Evolutionary conservation across 2,329 filamentous ascomycete species (phyloP), one percentile per base, ranked within the genome.

Genomic region (Penicillium sp.): DNA sequence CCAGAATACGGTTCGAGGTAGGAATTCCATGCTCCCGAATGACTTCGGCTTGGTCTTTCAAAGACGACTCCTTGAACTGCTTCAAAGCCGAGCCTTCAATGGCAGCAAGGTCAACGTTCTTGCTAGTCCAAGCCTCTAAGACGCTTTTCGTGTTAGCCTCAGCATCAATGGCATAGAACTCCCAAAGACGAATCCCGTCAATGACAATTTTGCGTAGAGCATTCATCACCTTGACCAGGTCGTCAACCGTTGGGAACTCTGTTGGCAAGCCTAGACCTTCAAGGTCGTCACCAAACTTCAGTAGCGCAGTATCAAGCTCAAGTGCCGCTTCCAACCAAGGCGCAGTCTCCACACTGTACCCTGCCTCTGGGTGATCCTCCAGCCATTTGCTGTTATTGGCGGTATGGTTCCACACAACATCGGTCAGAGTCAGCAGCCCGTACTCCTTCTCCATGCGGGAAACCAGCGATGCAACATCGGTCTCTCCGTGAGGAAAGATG

Each of bases 381-480:
- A 98, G 78, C 93, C 93, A 98, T 60, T 85, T 81, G 69, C 87
- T 94, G 71, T 97, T 97, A 73, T 96, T 81, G 6, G 93, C 91
- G 3, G 93, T 98, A 72, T 98, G 93, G 64, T 98, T 98, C 76
- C 93, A 89, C 36, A 98, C 94, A 51, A 98, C 91, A 66, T 98
- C 93, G 1, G 91, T 96, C 72, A 98, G 71, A 51, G 87, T 89
- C 46, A 98, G 76, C 44, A 98, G 74, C 2, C 87, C 87, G 67
- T 94, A 84, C 42, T 95, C 84, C 42, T 84, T 77, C 69, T 96
- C 87, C 77, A 98, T 85, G 63, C 81, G 89, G 35, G 80, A 70
- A 14, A 95, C 81, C 75, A 98, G 76, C 38, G 81, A 77, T 47
- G 83, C 76, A 45, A 97, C 77, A 65, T 97, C 90, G 48, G 82